These are phyloP conservation scores for Psilocybe subaeruginosa DNA, from an alignment of 768 basidiomycete species.

Conservation along the genomic window DNA sequence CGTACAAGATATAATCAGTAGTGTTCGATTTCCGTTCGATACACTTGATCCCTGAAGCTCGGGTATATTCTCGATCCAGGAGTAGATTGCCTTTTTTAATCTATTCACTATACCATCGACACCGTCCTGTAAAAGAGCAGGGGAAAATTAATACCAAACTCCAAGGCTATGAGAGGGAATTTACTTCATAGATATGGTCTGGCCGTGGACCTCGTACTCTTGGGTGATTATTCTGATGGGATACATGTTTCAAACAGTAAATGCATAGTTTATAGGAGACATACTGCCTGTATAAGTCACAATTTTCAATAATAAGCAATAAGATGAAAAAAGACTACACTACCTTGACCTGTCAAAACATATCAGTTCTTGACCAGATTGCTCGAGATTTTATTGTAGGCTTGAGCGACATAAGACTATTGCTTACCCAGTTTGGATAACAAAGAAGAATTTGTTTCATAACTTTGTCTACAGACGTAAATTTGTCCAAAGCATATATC, in stretches of 20 bases:
- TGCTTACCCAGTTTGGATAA: constrained; percentile 10
- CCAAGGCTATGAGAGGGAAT: neutral
- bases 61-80: constrained; percentile 10
- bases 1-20: constrained; percentile 8
- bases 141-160: neutral
- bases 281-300: neutral
- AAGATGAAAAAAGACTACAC: neutral
- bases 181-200: constrained; percentile 3
- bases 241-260: neutral
- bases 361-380: neutral
- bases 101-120: neutral
- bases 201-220: constrained; percentile 5
- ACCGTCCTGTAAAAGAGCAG: neutral
- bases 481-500: constrained; percentile 1
- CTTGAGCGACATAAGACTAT: too few relatives aligned
- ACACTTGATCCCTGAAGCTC: neutral
- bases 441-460: constrained; percentile 3
- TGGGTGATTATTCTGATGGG: neutral
- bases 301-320: neutral
- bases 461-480: constrained; percentile 3
- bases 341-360: neutral
- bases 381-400: too few relatives aligned
- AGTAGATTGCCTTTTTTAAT: neutral
- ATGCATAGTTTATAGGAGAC: neutral
- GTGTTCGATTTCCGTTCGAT: constrained; percentile 4